These are phyloP conservation scores for Fusarium tupiense DNA, from an alignment of 2,329 filamentous ascomycete species.

Conservation along the genomic window DNA sequence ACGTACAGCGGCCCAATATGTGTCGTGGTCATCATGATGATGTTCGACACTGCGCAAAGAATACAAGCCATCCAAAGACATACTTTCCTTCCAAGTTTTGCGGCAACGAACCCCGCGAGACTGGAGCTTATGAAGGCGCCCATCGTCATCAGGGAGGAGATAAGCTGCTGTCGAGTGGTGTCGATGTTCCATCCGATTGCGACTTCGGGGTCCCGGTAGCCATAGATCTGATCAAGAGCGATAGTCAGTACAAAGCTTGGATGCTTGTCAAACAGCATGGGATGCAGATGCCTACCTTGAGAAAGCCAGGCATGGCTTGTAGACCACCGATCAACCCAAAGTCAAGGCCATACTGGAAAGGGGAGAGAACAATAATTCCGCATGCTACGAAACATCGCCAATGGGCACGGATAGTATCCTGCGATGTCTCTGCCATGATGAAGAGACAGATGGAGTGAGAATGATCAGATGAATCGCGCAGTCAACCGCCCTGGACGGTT, in stretches of 20 bases:
- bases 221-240: conserved; percentile 16
- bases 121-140: conserved; percentile 39
- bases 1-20: conserved; percentile 30
- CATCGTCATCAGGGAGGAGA: conserved; percentile 38
- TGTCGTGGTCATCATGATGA: conserved; percentile 40
- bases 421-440: conserved; percentile 11
- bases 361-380: conserved; percentile 32
- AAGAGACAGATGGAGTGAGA: neutral
- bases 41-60: conserved; percentile 31
- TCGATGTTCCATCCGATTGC: conserved; percentile 40
- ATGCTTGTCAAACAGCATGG: neutral
- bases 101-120: conserved; percentile 29
- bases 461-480: neutral
- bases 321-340: conserved; percentile 37
- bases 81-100: conserved; percentile 26
- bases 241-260: neutral
- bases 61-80: conserved; percentile 36
- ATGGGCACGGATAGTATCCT: conserved; percentile 34
- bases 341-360: conserved; percentile 39
- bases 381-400: conserved; percentile 39
- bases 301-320: conserved; percentile 37
- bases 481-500: neutral
- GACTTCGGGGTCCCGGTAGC: conserved; percentile 31
- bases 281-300: conserved; percentile 3
- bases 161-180: conserved; percentile 36